These are phyloP conservation scores for Lolium rigidum DNA, from an alignment of 176 grass and related monocot species.

Conservation along the genomic window DNA sequence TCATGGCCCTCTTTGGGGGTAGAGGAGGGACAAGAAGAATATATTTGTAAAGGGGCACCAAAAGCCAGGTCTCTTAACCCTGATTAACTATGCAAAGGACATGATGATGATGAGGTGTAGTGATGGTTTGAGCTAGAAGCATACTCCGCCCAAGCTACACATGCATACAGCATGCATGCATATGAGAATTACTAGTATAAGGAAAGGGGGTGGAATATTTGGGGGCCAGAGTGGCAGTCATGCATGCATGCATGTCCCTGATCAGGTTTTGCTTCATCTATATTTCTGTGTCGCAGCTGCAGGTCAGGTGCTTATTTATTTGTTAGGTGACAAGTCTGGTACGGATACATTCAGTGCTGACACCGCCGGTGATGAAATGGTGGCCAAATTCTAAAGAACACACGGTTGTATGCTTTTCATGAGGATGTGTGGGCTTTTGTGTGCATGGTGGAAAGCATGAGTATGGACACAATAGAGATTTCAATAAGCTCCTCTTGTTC, in stretches of 20 bases:
- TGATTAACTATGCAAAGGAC: slow-evolving; percentile 51
- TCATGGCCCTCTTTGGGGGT: slow-evolving; percentile 36
- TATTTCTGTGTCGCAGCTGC: slow-evolving; percentile 27
- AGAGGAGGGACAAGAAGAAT: slow-evolving; percentile 53
- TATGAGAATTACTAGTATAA: not conserved
- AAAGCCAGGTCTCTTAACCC: slow-evolving; percentile 32
- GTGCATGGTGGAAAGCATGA: slow-evolving; percentile 42
- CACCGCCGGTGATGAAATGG: slow-evolving; percentile 22
- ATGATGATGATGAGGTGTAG: slow-evolving; percentile 50
- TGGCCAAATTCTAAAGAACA: slow-evolving; percentile 8
- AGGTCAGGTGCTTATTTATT: slow-evolving; percentile 22
- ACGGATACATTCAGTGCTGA: slow-evolving; percentile 25
- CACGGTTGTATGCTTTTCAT: slow-evolving; percentile 50
- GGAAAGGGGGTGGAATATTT: slow-evolving; percentile 52
- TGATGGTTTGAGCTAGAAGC: slow-evolving; percentile 33
- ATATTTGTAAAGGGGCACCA: slow-evolving; percentile 50
- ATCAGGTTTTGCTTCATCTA: slow-evolving; percentile 31
- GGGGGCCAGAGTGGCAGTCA: slow-evolving; percentile 45
- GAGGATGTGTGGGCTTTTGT: slow-evolving; percentile 49
- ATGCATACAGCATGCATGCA: not conserved
- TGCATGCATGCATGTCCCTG: slow-evolving; percentile 34
- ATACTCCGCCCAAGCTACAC: slow-evolving; percentile 16
- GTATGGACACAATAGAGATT: slow-evolving; percentile 55
- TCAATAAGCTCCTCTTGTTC: slow-evolving; percentile 26
- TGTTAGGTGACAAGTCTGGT: slow-evolving; percentile 17